Evolutionary conservation across 2,329 filamentous ascomycete genomes (phyloP).

Genomic region (Leptosphaerulina australis): DNA sequence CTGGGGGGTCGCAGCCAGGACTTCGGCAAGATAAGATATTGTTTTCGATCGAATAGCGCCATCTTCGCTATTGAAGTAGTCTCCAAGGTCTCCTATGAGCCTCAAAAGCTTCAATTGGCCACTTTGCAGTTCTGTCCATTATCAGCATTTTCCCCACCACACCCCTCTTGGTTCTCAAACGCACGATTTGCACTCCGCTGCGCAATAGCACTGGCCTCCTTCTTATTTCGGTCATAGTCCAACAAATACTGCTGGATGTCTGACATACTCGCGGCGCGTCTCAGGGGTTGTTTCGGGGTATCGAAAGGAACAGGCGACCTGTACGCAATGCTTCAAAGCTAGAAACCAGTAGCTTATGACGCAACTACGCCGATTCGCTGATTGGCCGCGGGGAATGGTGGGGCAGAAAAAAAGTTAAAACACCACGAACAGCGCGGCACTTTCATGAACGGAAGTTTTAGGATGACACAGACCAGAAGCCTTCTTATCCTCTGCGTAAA

Average conservation of each 20-base stretch:
- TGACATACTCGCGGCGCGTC: constrained; percentile 51
- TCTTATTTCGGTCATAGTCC: constrained; percentile 56
- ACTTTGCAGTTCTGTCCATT: constrained; percentile 59
- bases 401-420: constrained; percentile 24
- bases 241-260: constrained; percentile 60
- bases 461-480: constrained; percentile 19
- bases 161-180: constrained; percentile 22
- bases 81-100: constrained; percentile 67
- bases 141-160: constrained; percentile 26
- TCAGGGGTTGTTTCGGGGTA: constrained; percentile 3
- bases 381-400: constrained; percentile 17
- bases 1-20: constrained; percentile 57
- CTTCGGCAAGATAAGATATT: constrained; percentile 59
- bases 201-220: constrained; percentile 53
- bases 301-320: constrained; percentile 7
- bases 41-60: constrained; percentile 64
- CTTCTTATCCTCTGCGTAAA: constrained; percentile 15
- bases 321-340: constrained; percentile 21
- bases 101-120: constrained; percentile 66
- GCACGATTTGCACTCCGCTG: constrained; percentile 51
- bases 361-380: constrained; percentile 21
- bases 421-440: constrained; percentile 16
- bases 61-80: constrained; percentile 72
- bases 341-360: constrained; percentile 25
- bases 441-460: constrained; percentile 15